These are phyloP conservation scores for Solanum phureja DNA, from an alignment of 257 asterid species.

Conservation along the genomic window DNA sequence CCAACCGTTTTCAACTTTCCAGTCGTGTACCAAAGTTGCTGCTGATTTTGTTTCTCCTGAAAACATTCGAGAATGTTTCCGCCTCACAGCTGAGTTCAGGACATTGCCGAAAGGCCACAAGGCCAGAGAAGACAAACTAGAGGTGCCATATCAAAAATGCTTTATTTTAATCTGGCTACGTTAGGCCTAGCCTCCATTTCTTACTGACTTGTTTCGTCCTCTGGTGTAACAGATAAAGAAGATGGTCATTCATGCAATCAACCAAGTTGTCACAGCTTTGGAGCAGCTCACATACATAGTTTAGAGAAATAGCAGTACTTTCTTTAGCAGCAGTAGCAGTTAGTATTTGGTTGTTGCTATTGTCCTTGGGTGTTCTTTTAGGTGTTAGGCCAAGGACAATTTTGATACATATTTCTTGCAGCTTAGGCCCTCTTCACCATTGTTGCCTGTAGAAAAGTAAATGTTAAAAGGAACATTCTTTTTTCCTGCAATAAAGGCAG, in stretches of 20 bases:
- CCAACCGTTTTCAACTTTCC: slow-evolving; percentile 5
- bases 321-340: background rate
- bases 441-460: background rate
- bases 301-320: background rate
- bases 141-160: slow-evolving; percentile 34
- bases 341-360: background rate
- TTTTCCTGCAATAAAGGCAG: background rate
- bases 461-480: background rate
- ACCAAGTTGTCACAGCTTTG: slow-evolving; percentile 52
- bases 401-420: background rate
- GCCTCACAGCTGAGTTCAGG: slow-evolving; percentile 74
- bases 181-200: background rate
- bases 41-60: slow-evolving; percentile 94
- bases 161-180: background rate
- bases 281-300: slow-evolving; percentile 27
- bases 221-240: slow-evolving; percentile 58
- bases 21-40: slow-evolving; percentile 97
- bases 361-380: background rate
- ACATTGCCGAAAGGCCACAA: slow-evolving; percentile 73
- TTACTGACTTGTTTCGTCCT: background rate
- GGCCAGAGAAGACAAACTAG: slow-evolving; percentile 92
- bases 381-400: slow-evolving; percentile 1
- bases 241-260: slow-evolving; percentile 69
- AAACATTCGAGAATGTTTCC: slow-evolving; percentile 66
- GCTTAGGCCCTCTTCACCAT: background rate